These are phyloP conservation scores for Thielaviopsis ethacetica DNA, from an alignment of 2,329 filamentous ascomycete species.

Conservation along the genomic window DNA sequence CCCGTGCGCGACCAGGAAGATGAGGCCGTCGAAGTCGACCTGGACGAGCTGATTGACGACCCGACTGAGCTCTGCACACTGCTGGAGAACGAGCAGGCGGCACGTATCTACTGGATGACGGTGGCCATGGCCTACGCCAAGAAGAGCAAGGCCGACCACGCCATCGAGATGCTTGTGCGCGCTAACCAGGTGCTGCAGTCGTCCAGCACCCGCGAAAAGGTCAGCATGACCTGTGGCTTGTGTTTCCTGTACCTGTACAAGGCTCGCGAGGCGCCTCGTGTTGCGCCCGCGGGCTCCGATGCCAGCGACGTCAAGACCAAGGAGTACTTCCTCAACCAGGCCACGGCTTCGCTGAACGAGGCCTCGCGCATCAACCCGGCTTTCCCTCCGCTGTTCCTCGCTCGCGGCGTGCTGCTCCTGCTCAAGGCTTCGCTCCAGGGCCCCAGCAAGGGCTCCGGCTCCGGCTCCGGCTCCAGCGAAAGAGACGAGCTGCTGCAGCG, in stretches of 20 bases:
- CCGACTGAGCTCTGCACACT: conserved; percentile 88
- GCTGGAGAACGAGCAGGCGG: conserved; percentile 83
- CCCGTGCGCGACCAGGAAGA: conserved; percentile 50
- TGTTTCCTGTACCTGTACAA: conserved; percentile 89
- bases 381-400: conserved; percentile 80
- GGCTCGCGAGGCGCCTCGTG: conserved; percentile 59
- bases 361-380: conserved; percentile 87
- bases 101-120: conserved; percentile 94
- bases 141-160: conserved; percentile 80
- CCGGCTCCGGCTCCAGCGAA: conserved; percentile 28
- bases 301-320: conserved; percentile 72
- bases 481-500: conserved; percentile 64
- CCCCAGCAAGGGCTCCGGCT: conserved; percentile 32
- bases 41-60: conserved; percentile 82
- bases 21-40: conserved; percentile 77
- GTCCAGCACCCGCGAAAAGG: conserved; percentile 62
- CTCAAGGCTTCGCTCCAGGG: conserved; percentile 72
- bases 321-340: conserved; percentile 77
- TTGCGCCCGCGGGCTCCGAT: conserved; percentile 43
- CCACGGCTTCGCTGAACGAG: conserved; percentile 86
- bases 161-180: conserved; percentile 56
- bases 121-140: conserved; percentile 94
- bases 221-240: conserved; percentile 67
- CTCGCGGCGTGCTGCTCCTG: conserved; percentile 75
- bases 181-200: conserved; percentile 56